Base-by-base conservation (phyloP, 2,329 filamentous ascomycete species). In the Lithohypha guttulata region DNA sequence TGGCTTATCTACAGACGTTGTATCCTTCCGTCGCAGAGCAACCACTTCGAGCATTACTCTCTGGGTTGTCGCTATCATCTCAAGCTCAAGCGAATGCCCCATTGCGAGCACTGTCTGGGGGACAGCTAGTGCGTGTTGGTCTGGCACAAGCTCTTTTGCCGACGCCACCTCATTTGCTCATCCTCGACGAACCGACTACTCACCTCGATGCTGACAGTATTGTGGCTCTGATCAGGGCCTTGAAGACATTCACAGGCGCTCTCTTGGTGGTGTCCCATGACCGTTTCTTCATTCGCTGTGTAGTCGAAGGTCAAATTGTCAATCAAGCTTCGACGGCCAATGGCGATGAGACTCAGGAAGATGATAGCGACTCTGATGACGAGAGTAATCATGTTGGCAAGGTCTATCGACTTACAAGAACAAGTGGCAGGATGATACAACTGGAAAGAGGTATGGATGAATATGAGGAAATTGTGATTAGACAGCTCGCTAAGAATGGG, bases 121-220 rank as follows among this genome's bases (percentile, higher is more conserved):
- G 84, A 0, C 85, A 93, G 59, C 71, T 84, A 15, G 80, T 75
- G 3, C 65, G 72, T n/a, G 56, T 75, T 2, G 77, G 79, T 44
- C 63, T 89, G 34, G 81, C 81, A 1, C 70, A 74, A 33, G 60
- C 86, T n/a, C 61, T 89, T 23, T 79, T 77, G 69, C 64, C 63
- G 27, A 46, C 22, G 2, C 66, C 72, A 3, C 82, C 82, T 14
- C 82, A 87, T 48, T 71, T 83, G 41, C 68, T 89, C 2, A 69
- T 89, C 4, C 69, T 89, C 6, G 84, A 89, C 55, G 85, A 85
- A 57, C 79, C 85, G 17, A 91, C 84, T 5, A 89, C 84, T 1
- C 85, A 93, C 63, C 67, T 93, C 27, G 85, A 93, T 55, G 83
- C 81, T 45, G 76, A 91, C 59, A 89, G 81, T 0, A 82, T 89